Conservation (phyloP, 306 rosid species). For the Prunus padus region DNA sequence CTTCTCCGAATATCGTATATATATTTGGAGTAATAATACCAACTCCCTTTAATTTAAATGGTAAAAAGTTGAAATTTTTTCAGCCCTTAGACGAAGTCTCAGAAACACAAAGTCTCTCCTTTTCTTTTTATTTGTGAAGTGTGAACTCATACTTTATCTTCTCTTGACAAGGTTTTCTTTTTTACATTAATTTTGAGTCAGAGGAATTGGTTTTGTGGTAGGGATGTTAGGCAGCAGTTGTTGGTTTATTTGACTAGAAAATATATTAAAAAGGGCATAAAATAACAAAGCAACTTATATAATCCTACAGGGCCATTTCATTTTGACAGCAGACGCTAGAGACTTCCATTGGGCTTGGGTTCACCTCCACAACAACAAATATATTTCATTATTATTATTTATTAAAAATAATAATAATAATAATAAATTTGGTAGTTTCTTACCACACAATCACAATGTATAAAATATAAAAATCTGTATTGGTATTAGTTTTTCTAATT, state of each 20-base stretch:
- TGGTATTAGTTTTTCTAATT: not conserved
- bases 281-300: not conserved
- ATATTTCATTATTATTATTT: too few relatives aligned
- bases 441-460: too few relatives aligned
- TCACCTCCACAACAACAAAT: not conserved
- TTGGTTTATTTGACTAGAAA: not conserved
- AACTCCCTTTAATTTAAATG: not conserved
- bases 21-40: too few relatives aligned
- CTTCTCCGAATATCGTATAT: too few relatives aligned
- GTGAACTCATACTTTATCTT: not conserved
- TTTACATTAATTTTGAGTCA: not conserved
- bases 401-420: too few relatives aligned
- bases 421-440: too few relatives aligned
- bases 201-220: not conserved
- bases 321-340: not conserved
- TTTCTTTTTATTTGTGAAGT: not conserved
- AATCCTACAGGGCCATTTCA: not conserved
- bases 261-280: not conserved
- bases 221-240: conserved; percentile 6
- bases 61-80: not conserved
- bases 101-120: not conserved
- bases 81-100: not conserved
- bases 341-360: not conserved
- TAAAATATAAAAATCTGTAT: too few relatives aligned
- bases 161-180: not conserved